These are phyloP conservation scores for Irineochytrium annulatum DNA, from an alignment of 192 early-diverging fungal species.

Conservation along the genomic window DNA sequence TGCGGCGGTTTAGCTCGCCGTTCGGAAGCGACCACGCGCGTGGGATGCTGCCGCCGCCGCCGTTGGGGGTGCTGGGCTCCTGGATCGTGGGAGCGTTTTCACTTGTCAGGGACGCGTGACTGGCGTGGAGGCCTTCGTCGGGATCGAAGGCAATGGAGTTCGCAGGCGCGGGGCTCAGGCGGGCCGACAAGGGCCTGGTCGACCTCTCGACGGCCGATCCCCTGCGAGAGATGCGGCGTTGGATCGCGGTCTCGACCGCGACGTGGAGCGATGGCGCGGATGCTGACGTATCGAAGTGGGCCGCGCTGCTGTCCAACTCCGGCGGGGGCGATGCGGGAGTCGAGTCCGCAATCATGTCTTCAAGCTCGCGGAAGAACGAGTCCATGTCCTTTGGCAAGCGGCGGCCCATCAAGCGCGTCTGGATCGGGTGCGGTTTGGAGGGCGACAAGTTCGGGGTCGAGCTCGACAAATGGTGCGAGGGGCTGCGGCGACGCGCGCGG, in stretches of 20 bases:
- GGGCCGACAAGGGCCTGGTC: too few species aligned
- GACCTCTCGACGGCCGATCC: too few species aligned
- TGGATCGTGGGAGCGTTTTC: background rate
- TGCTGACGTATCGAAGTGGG: background rate
- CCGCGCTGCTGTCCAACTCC: too few species aligned
- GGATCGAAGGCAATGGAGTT: too few species aligned
- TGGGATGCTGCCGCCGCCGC: background rate
- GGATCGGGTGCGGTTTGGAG: background rate
- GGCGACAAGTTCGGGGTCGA: background rate
- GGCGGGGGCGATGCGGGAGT: background rate
- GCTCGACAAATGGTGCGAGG: too few species aligned
- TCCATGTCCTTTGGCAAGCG: conserved; percentile 14
- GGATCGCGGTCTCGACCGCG: too few species aligned
- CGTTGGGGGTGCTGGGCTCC: background rate
- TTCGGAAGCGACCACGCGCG: background rate
- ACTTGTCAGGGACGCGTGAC: too few species aligned
- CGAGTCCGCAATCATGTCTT: conserved; percentile 8
- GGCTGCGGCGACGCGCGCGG: too few species aligned
- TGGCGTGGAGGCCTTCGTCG: too few species aligned
- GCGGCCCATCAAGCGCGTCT: background rate
- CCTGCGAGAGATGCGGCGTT: too few species aligned
- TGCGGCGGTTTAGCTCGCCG: background rate
- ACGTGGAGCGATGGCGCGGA: background rate
- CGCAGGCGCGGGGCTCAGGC: too few species aligned
- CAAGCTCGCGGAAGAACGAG: conserved; percentile 13